phyloP scores from a whole-genome alignment of 371 early-diverging fungal species.

The Zancudomyces culisetae region DNA sequence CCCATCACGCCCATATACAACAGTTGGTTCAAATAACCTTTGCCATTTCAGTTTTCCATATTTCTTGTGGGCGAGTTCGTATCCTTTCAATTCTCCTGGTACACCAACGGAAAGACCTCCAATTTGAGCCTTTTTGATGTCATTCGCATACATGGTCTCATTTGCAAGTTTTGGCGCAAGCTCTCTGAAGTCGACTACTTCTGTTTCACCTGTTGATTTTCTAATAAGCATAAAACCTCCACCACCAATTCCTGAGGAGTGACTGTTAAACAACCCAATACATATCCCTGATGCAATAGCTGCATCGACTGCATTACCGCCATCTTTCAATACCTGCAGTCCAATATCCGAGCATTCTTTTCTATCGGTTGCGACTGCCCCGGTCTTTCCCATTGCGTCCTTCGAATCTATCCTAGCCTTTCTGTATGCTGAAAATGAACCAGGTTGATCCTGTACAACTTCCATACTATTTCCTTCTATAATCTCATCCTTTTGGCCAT shows the following conservation, averaged over 20 bases:
- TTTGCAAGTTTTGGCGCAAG: conserved; percentile 56
- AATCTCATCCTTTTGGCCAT: too few species aligned
- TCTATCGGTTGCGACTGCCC: conserved; percentile 78
- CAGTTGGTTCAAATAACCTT: conserved; percentile 57
- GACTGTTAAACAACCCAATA: conserved; percentile 82
- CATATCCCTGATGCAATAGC: conserved; percentile 84
- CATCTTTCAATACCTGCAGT: conserved; percentile 67
- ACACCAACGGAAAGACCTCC: conserved; percentile 77
- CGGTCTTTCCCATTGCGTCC: conserved; percentile 10
- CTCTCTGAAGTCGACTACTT: conserved; percentile 67
- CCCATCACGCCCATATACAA: conserved; percentile 59
- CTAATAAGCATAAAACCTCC: conserved; percentile 96
- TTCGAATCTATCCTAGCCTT: background rate
- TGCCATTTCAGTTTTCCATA: conserved; percentile 73
- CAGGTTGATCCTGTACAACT: too few species aligned
- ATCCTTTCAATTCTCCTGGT: conserved; percentile 83
- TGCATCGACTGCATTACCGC: conserved; percentile 94
- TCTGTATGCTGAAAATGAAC: background rate
- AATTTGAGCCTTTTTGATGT: conserved; percentile 38
- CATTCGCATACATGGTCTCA: conserved; percentile 47
- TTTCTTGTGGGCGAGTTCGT: conserved; percentile 55
- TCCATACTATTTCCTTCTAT: too few species aligned
- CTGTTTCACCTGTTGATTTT: conserved; percentile 26
- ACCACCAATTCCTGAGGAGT: conserved; percentile 91
- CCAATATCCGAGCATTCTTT: conserved; percentile 63